Evolutionary conservation across 441 rosid genomes (phyloP).

Genomic region (Euphorbia celastroides): DNA sequence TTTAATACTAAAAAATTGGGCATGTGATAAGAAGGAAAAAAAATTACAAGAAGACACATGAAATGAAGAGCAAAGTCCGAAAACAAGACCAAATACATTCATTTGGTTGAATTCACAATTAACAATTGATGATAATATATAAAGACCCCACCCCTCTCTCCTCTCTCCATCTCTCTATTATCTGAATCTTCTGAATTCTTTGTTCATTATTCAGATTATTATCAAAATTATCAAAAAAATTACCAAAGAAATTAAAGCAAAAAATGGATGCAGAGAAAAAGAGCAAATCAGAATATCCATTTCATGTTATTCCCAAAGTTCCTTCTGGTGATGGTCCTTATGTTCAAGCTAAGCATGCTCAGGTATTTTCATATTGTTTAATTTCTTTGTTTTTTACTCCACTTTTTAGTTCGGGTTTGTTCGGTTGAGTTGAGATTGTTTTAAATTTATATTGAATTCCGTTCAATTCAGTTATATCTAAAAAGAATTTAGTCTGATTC

Average conservation of each 20-base stretch:
- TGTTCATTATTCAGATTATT: background rate
- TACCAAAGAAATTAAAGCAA: background rate
- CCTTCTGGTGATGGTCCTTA: constrained; percentile 71
- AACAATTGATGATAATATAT: background rate
- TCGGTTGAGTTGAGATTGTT: too few relatives aligned
- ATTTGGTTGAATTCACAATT: background rate
- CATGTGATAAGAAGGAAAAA: background rate
- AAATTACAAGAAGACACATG: background rate
- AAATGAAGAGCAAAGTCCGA: background rate
- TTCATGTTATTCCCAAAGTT: constrained; percentile 66
- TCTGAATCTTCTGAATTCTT: background rate
- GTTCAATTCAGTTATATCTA: too few relatives aligned
- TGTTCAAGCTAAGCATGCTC: constrained; percentile 64
- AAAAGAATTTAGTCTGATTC: too few relatives aligned
- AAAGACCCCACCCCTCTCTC: background rate
- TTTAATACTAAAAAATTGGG: too few relatives aligned
- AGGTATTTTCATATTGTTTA: constrained; percentile 28
- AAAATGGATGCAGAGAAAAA: background rate
- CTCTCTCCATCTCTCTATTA: background rate
- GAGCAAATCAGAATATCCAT: constrained; percentile 8
- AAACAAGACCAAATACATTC: background rate
- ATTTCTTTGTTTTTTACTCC: background rate
- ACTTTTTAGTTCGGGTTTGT: background rate
- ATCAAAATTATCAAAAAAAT: background rate
- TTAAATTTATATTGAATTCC: too few relatives aligned